Conservation (phyloP, 2,329 filamentous ascomycete genomes). For the Bipolaris sorokiniana region DNA sequence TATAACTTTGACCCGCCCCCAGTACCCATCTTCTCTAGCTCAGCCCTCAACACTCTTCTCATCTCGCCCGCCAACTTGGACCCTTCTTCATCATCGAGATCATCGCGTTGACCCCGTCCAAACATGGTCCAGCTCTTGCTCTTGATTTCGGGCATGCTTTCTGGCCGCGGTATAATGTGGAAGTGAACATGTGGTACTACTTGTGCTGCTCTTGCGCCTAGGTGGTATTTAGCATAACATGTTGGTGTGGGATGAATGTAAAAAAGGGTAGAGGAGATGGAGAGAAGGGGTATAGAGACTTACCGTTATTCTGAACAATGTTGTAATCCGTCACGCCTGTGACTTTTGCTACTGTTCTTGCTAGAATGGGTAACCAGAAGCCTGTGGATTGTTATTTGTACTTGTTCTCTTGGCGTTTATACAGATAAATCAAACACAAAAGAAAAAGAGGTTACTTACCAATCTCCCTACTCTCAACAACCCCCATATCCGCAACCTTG, state of each 20-base stretch:
- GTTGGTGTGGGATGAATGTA: not conserved
- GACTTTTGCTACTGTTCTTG: conserved; percentile 70
- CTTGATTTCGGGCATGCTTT: conserved; percentile 57
- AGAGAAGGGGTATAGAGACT: conserved; percentile 11
- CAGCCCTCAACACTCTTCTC: conserved; percentile 49
- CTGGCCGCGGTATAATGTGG: conserved; percentile 85
- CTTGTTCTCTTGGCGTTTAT: not conserved
- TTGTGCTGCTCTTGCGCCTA: conserved; percentile 82
- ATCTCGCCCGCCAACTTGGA: conserved; percentile 61
- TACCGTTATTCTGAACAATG: conserved; percentile 91
- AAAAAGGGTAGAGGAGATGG: not conserved
- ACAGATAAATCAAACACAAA: not conserved
- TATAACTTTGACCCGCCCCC: conserved; percentile 12
- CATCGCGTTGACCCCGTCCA: conserved; percentile 72
- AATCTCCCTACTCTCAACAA: conserved; percentile 69
- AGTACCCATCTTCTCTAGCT: conserved; percentile 38
- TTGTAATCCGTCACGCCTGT: conserved; percentile 88
- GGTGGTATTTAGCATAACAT: not conserved
- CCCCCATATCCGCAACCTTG: conserved; percentile 74
- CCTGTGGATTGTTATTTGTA: conserved; percentile 34
- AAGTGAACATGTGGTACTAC: conserved; percentile 95
- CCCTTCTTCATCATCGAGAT: conserved; percentile 78
- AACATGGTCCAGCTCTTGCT: conserved; percentile 81
- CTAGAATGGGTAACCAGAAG: conserved; percentile 71
- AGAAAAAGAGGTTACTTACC: conserved; percentile 57